A percentile compares a stretch with the other conserved stretches of the same genome.
These are phyloP conservation scores for Viridothelium virens DNA, from an alignment of 495 filamentous ascomycete genomes.

Conservation along the genomic window DNA sequence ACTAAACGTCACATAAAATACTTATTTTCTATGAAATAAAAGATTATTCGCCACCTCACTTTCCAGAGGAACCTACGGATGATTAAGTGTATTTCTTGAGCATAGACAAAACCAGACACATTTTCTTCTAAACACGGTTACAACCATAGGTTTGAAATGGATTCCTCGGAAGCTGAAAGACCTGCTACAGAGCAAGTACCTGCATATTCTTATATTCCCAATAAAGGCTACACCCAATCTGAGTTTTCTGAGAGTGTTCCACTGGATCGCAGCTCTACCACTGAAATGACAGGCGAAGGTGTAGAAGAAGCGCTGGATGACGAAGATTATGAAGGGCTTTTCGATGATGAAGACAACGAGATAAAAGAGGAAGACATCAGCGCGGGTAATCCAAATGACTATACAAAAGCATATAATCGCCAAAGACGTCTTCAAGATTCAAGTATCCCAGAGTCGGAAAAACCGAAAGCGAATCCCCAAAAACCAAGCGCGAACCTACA, in stretches of 20 bases:
- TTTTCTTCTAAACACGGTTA: background rate
- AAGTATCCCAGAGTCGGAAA: constrained; percentile 47
- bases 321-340: constrained; percentile 52
- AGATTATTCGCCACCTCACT: too few relatives aligned
- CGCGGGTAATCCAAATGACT: constrained; percentile 55
- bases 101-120: too few relatives aligned
- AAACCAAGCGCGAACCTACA: constrained; percentile 74
- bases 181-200: background rate
- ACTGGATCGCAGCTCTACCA: background rate
- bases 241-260: background rate
- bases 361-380: constrained; percentile 50
- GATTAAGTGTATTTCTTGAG: too few relatives aligned
- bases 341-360: constrained; percentile 47
- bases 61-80: too few relatives aligned
- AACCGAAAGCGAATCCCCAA: constrained; percentile 70
- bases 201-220: background rate
- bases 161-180: background rate
- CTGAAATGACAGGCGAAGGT: background rate
- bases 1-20: too few relatives aligned
- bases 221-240: background rate
- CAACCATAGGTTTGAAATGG: background rate
- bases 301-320: constrained; percentile 39
- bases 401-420: constrained; percentile 87
- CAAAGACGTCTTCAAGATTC: constrained; percentile 57
- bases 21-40: too few relatives aligned